phyloP scores from a whole-genome alignment of 2,329 filamentous ascomycete species.

The Alternaria dauci region DNA sequence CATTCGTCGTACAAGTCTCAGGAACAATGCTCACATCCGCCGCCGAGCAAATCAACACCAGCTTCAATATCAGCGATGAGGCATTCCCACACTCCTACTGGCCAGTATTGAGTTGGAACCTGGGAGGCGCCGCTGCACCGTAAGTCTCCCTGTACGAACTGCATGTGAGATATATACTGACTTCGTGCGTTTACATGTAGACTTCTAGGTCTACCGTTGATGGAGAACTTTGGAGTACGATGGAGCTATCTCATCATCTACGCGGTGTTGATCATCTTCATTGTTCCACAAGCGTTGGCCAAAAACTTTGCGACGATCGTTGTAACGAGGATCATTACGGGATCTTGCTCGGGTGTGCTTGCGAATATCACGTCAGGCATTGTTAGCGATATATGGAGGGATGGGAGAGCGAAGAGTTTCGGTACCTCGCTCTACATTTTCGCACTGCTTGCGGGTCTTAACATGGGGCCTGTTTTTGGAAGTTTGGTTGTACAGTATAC shows the following conservation, averaged over 20 bases:
- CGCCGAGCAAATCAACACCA: conserved; percentile 48
- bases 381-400: conserved; percentile 50
- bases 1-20: conserved; percentile 44
- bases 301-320: conserved; percentile 57
- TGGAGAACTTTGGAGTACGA: conserved; percentile 56
- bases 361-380: conserved; percentile 52
- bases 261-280: conserved; percentile 52
- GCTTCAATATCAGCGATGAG: conserved; percentile 52
- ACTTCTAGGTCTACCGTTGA: conserved; percentile 53
- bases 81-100: conserved; percentile 54
- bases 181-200: background rate
- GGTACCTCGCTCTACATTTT: conserved; percentile 56
- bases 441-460: conserved; percentile 55
- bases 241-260: conserved; percentile 56
- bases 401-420: conserved; percentile 51
- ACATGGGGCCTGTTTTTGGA: conserved; percentile 56
- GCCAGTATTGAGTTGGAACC: conserved; percentile 53
- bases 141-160: background rate
- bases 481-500: conserved; percentile 50
- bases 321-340: conserved; percentile 56
- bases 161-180: background rate
- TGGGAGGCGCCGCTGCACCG: conserved; percentile 54
- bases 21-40: conserved; percentile 47
- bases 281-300: conserved; percentile 55
- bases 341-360: conserved; percentile 54